Evolutionary conservation across 2,329 filamentous ascomycete species (phyloP), one percentile per base, ranked within the genome.

Genomic region (Epichloe sibirici): DNA sequence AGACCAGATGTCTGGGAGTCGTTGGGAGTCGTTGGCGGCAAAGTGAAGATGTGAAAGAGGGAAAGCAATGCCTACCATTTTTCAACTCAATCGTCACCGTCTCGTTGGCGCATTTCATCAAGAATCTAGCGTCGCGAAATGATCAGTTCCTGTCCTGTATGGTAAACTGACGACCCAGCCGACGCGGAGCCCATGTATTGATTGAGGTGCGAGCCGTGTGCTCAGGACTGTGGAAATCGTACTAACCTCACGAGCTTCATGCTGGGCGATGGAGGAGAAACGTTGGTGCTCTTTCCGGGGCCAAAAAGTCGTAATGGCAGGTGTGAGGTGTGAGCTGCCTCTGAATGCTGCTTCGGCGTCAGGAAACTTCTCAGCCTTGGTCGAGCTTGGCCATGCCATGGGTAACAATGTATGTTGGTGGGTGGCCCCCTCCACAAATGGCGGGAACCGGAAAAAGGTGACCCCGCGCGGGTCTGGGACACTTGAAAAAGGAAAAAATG

Each of bases 61-160:
- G 34, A 21, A 8, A 21, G 17, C 17, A 21, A 17, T 25, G 44
- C 69, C 45, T 76, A 93, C 90, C 93, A 81, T 97, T 97, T 73
- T 98, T 98, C 61, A 98, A 78, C 73, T 98, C 93, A 70, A 98
- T 88, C 45, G 91, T 97, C 64, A 97, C 93, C 64, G 93, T 95
- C 76, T 98, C 93, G 72, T 96, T 97, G 71, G 88, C 84, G 72
- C 91, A 97, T 78, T 98, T 98, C 91, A 97, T 97, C 63, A 98
- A 78, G 71, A 98, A 98, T 70, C 93, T 97, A 70, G 34, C 34
- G 49, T 51, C 43, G 23, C 48, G 48, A 25, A 34, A 39, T 8
- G 15, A 43, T 53, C 31, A 53, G 52, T 39, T 43, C 39, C 17
- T 28, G 52, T 57, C 53, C 56, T 57, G 56, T 45, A 57, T 46